Evolutionary conservation across 2,329 filamentous ascomycete genomes (phyloP), one percentile per base, ranked within the genome.

Genomic region (Talaromyces sp.): DNA sequence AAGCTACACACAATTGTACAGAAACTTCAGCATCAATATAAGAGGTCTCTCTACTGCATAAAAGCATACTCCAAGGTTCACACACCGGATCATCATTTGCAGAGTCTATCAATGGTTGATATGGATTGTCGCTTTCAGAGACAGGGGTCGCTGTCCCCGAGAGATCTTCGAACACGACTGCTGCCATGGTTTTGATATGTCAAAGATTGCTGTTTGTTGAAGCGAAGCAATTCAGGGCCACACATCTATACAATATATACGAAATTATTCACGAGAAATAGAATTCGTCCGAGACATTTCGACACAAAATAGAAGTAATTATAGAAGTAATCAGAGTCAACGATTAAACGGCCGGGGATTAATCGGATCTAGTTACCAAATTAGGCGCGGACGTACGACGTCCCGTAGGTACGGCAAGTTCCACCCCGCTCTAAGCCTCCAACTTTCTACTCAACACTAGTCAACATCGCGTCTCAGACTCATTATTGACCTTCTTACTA

Each of bases 21-120:
- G 25, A 28, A 28, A 7, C 25, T 28, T 28, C 25, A 28, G 25
- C 7, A 28, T 28, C 25, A 28, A 7, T 7, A 4, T 28, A 7
- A 7, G 25, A 7, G 25, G 7, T 28, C 7, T 28, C 3, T 28
- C 25, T 28, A 28, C 25, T 28, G 25, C 7, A 28, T n/a, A 43
- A 43, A 13, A 13, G 35, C 25, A 50, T 36, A n/a, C 25, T 54
- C 36, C 33, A 19, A 35, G 17, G 40, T 17, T 35, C 6, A 72
- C 81, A 67, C 79, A 93, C 89, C 56, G 85, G 77, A 63, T 89
- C 78, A 69, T 88, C 77, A 50, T 85, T 74, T 68, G 87, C 91
- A 9, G 82, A 81, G 41, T 81, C 72, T 59, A 96, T 88, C 60
- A 95, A 75, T 17, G 86, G 84, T 63, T 89, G 81, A 69, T 92